Conservation (phyloP, 352 stramenopile genomes). For the Phytophthora uliginosa region DNA sequence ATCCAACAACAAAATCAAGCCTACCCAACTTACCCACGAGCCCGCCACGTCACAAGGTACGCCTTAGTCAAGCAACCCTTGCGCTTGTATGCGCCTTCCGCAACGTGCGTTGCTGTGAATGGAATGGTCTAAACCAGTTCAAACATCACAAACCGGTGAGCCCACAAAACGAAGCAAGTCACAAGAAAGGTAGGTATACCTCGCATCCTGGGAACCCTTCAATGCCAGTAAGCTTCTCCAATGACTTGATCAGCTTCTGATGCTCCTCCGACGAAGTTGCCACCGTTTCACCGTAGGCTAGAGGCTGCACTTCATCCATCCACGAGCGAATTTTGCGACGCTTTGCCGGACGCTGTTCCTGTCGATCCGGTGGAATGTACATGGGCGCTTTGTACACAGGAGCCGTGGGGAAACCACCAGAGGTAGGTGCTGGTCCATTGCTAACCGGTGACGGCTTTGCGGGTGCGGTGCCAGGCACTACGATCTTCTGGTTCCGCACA, state of each 20-base stretch:
- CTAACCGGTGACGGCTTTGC: slow-evolving; percentile 31
- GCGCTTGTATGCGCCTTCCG: slow-evolving; percentile 73
- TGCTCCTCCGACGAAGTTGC: slow-evolving; percentile 76
- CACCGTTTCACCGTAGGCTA: slow-evolving; percentile 73
- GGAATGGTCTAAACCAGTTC: slow-evolving; percentile 69
- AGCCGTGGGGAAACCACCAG: slow-evolving; percentile 34
- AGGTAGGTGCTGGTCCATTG: slow-evolving; percentile 36
- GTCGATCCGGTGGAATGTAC: slow-evolving; percentile 73
- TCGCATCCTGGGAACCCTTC: slow-evolving; percentile 89
- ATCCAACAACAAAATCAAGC: background rate
- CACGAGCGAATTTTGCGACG: slow-evolving; percentile 90
- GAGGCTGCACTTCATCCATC: slow-evolving; percentile 80
- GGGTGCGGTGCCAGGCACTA: slow-evolving; percentile 1
- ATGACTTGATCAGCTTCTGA: slow-evolving; percentile 49
- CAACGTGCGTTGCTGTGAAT: slow-evolving; percentile 87
- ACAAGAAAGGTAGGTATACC: slow-evolving; percentile 34
- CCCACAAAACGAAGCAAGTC: background rate
- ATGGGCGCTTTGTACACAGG: slow-evolving; percentile 80
- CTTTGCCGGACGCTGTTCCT: slow-evolving; percentile 71
- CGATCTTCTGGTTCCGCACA: slow-evolving; percentile 53
- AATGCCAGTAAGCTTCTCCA: slow-evolving; percentile 77
- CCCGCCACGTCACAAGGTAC: slow-evolving; percentile 90
- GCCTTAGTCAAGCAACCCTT: slow-evolving; percentile 80
- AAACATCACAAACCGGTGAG: background rate
- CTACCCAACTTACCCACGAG: slow-evolving; percentile 68